Evolutionary conservation across 129 eudicot genomes (phyloP), one percentile per base, ranked within the genome.

Genomic region (Glebionis coronaria): DNA sequence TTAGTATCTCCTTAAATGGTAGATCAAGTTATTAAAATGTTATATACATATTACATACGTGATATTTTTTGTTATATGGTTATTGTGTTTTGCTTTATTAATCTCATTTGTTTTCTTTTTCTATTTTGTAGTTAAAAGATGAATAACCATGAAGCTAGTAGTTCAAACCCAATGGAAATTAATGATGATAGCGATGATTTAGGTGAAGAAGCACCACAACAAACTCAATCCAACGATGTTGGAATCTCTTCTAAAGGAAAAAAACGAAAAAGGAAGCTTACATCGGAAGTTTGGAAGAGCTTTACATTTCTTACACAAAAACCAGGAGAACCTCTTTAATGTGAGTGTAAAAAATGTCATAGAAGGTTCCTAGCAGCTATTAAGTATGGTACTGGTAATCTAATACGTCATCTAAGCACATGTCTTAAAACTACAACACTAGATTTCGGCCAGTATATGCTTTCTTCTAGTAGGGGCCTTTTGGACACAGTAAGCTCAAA

Each of bases 331-430:
- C 13, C 61, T 25, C 46, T 60, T 6, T 29, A 29, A 1, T 60
- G 25, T 60, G 44, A 20, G 50, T 69, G 70, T 14, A 65, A 20
- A 18, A 45, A 49, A 28, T 65, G 57, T 21, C 42, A 38, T 64
- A 9, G 2, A 28, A 46, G 11, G n/a, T 64, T 20, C 6, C 12
- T 20, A 0, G 25, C 23, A 4, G 13, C 0, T 1, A 45, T 14
- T 12, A 12, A 13, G 7, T 4, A 14, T 47, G 70, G 69, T 12
- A 64, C 56, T 4, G 20, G 56, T 44, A 64, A 44, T 45, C 18
- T 64, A 64, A 18, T 2, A 0, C 56, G 42, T 21, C 56, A 46
- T 21, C 11, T 0, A 19, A 18, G 11, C 9, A 11, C 0, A 20
- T 47, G 21, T 13, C 7, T 11, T 31, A n/a, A 14, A 9, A 27